Percentiles rank a stretch among this genome's conserved stretches.
Evolutionary conservation across 2,329 filamentous ascomycete species (phyloP).

Genomic region (Fusarium sp.): DNA sequence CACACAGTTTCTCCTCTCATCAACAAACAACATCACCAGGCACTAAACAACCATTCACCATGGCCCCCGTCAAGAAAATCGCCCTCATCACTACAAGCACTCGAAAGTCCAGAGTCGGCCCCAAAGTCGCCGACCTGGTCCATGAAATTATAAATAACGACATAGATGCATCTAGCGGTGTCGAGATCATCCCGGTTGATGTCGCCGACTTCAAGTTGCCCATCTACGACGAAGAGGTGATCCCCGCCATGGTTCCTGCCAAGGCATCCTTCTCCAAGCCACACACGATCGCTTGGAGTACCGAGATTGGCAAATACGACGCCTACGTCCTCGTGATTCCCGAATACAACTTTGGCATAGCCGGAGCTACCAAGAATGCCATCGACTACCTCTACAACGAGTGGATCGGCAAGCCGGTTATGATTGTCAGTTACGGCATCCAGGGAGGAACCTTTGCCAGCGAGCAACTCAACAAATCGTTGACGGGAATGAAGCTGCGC

Average conservation of each 20-base stretch:
- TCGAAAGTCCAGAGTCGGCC: slow-evolving; percentile 17
- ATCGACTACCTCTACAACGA: slow-evolving; percentile 71
- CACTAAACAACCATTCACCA: neutral
- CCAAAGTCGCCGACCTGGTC: slow-evolving; percentile 2
- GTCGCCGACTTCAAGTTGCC: slow-evolving; percentile 51
- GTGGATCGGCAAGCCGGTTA: slow-evolving; percentile 49
- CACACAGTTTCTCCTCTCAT: neutral
- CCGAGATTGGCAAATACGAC: slow-evolving; percentile 56
- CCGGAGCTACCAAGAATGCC: slow-evolving; percentile 69
- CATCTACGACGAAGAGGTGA: slow-evolving; percentile 57
- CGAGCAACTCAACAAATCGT: neutral
- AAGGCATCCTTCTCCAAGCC: slow-evolving; percentile 50
- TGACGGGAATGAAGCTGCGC: slow-evolving; percentile 25
- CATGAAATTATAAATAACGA: slow-evolving; percentile 20
- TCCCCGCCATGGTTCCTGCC: slow-evolving; percentile 54
- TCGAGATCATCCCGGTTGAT: slow-evolving; percentile 14
- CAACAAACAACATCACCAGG: neutral
- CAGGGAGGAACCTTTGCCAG: slow-evolving; percentile 9
- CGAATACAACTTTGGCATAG: slow-evolving; percentile 68
- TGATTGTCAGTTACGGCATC: slow-evolving; percentile 33
- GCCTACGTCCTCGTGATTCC: slow-evolving; percentile 63
- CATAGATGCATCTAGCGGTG: neutral
- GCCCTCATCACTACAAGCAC: slow-evolving; percentile 28
- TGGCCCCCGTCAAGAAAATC: slow-evolving; percentile 16
- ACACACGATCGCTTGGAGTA: slow-evolving; percentile 60